A percentile compares a stretch with the other conserved stretches of the same genome.
phyloP scores from a whole-genome alignment of 768 basidiomycete species.

The Trametes cubensis region DNA sequence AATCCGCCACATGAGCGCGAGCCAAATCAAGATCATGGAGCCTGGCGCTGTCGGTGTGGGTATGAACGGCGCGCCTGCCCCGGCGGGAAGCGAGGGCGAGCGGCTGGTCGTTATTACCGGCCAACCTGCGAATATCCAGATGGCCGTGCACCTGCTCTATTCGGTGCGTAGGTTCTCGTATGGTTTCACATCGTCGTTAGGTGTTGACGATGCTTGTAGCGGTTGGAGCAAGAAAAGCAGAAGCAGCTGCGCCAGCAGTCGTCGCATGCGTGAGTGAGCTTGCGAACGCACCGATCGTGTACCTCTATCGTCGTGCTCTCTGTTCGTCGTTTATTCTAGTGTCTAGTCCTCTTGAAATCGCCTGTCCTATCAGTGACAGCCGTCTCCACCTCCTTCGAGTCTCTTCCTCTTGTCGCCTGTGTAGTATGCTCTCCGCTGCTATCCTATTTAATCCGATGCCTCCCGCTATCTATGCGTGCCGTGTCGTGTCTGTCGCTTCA shows the following conservation, averaged over 20 bases:
- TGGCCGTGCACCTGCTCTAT: slow-evolving; percentile 91
- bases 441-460: slow-evolving; percentile 22
- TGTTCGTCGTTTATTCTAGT: slow-evolving; percentile 7
- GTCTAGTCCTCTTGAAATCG: slow-evolving; percentile 1
- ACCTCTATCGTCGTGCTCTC: slow-evolving; percentile 2
- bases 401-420: background rate
- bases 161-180: slow-evolving; percentile 54
- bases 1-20: slow-evolving; percentile 92
- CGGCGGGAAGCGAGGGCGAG: slow-evolving; percentile 82
- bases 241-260: slow-evolving; percentile 59
- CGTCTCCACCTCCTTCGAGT: background rate
- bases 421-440: slow-evolving; percentile 27
- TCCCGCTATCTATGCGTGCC: background rate
- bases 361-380: background rate
- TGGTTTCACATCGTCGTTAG: background rate
- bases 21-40: slow-evolving; percentile 98
- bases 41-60: slow-evolving; percentile 79
- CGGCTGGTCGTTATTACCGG: slow-evolving; percentile 96
- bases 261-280: slow-evolving; percentile 18
- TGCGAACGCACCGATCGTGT: background rate
- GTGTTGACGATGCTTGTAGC: slow-evolving; percentile 43
- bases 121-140: slow-evolving; percentile 92
- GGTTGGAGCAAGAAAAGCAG: slow-evolving; percentile 87
- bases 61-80: slow-evolving; percentile 69
- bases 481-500: background rate